Conservation (phyloP, 2,329 filamentous ascomycete genomes). For the Fusarium fracticaudum region DNA sequence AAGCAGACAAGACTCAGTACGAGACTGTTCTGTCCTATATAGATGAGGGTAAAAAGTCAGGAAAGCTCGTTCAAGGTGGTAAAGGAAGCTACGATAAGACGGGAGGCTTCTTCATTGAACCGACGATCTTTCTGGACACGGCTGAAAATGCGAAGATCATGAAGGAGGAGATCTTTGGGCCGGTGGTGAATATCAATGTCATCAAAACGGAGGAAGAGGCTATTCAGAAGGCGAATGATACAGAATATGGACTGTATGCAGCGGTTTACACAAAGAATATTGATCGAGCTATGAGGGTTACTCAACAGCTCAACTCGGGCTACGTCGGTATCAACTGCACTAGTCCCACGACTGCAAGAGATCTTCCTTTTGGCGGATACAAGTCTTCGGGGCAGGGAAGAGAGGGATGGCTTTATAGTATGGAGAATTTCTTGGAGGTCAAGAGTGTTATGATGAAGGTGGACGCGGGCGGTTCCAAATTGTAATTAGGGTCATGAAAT, state of each 20-base stretch:
- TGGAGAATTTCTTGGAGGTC: constrained; percentile 35
- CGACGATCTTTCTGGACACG: constrained; percentile 34
- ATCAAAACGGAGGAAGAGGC: constrained; percentile 49
- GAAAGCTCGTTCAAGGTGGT: constrained; percentile 14
- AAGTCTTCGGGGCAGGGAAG: constrained; percentile 23
- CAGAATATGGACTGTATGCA: constrained; percentile 64
- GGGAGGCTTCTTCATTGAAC: constrained; percentile 27
- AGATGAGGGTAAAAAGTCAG: constrained; percentile 23
- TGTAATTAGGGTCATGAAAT: not conserved
- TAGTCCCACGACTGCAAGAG: constrained; percentile 31
- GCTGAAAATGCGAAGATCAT: constrained; percentile 55
- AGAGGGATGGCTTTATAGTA: constrained; percentile 23
- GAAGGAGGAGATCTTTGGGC: constrained; percentile 72
- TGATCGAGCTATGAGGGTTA: constrained; percentile 54
- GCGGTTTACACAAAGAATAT: constrained; percentile 67
- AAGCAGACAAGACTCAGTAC: constrained; percentile 28
- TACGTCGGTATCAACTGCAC: constrained; percentile 67
- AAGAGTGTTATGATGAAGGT: constrained; percentile 39
- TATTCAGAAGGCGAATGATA: constrained; percentile 51
- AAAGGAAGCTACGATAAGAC: constrained; percentile 4
- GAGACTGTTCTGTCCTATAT: constrained; percentile 20
- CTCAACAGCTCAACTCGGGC: constrained; percentile 65
- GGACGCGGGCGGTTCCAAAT: not conserved
- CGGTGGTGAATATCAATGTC: constrained; percentile 66
- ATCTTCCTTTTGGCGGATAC: constrained; percentile 33